Evolutionary conservation across 2,329 filamentous ascomycete species (phyloP), one percentile per base, ranked within the genome.

Genomic region (Alternaria arborescens): DNA sequence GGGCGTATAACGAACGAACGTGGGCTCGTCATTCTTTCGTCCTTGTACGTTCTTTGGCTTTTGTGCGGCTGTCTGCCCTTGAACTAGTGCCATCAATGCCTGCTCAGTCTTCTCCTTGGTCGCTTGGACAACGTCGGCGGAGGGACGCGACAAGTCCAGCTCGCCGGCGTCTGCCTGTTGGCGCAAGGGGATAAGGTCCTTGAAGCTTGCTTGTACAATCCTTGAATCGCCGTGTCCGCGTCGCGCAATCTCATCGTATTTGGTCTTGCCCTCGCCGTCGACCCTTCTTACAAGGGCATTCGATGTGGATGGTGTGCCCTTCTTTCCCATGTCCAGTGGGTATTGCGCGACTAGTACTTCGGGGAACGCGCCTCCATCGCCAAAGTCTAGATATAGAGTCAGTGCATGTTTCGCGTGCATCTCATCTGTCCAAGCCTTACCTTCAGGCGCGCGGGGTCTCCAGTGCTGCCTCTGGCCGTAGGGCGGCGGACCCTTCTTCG

Each of bases 341-440:
- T 98, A 99, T 76, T 99, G 95, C 43, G 94, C 95, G 53, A 98
- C 89, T 14, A 92, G 89, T 28, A 97, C 89, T 80, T 98, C 94
- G 38, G 95, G 95, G 76, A 97, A 99, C 53, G 94, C 93, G 71
- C 95, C 95, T 66, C 95, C 95, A 83, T 98, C 94, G 71, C 92
- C 94, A 81, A 94, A 99, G 79, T 99, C 95, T 50, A 8, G 43
- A 46, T 34, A 1, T 36, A 16, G 34, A 36, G 30, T 50, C 32
- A 50, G 46, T 38, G 2, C 1, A 4, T 26, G 14, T 50, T 8
- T 36, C 46, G 5, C 20, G 20, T 50, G 46, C 22, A n/a, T 12
- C 36, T 16, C 32, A n/a, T 24, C 14, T 8, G 32, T 50, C 20
- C 6, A 11, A 24, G 22, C 10, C 46, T 38, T 50, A 50, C 46